Conservation (phyloP, 345 rosid species). For the Lepidium didymum region DNA sequence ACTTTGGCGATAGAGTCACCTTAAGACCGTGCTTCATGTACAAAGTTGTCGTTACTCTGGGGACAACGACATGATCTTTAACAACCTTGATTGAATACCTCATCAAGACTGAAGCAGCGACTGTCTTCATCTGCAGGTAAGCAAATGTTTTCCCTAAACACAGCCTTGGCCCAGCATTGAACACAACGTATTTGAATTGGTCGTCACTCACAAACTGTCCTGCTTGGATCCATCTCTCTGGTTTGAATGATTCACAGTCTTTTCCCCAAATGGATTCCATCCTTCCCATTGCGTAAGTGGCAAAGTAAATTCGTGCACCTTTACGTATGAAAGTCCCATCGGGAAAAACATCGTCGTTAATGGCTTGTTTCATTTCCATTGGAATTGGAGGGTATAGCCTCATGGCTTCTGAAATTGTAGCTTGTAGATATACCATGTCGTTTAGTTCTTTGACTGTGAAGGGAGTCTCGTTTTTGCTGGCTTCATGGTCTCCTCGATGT, state of each 20-base stretch:
- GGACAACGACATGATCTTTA: conserved; percentile 21
- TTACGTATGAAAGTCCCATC: conserved; percentile 46
- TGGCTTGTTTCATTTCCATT: conserved; percentile 51
- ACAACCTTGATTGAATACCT: conserved; percentile 29
- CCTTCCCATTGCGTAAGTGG: conserved; percentile 65
- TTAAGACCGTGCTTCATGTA: conserved; percentile 26
- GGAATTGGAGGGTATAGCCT: conserved; percentile 62
- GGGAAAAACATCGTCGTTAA: conserved; percentile 41
- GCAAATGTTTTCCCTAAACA: conserved; percentile 45
- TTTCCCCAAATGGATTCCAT: conserved; percentile 52
- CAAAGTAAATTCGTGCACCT: conserved; percentile 48
- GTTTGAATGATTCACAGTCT: conserved; percentile 43
- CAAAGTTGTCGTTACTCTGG: conserved; percentile 22
- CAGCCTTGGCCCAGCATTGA: conserved; percentile 37
- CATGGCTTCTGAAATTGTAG: conserved; percentile 46
- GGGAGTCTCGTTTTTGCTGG: conserved; percentile 9
- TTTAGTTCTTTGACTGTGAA: conserved; percentile 34
- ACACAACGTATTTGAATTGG: conserved; percentile 36
- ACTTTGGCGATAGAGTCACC: conserved; percentile 17
- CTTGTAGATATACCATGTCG: conserved; percentile 46
- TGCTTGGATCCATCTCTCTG: conserved; percentile 44
- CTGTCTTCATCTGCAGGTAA: conserved; percentile 37
- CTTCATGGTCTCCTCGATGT: neutral
- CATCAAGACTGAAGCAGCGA: conserved; percentile 22
- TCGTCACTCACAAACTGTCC: conserved; percentile 22